Conservation (phyloP, 2,329 filamentous ascomycete genomes). For the Sporothrix mexicana region DNA sequence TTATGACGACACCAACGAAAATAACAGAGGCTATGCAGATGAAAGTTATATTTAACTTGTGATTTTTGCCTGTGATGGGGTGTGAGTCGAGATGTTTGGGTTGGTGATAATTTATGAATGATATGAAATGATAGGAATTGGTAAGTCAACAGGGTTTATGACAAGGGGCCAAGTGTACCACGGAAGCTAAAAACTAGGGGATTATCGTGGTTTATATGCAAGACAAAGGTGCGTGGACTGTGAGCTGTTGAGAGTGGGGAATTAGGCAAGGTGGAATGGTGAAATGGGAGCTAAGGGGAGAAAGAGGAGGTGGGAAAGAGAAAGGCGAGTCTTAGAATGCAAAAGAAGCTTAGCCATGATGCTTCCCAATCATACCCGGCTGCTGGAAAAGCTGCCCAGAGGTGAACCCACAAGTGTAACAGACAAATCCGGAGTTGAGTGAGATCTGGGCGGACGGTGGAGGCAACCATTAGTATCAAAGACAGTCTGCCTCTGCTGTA, state of each 20-base stretch:
- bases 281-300: too few species aligned
- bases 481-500: background rate
- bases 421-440: background rate
- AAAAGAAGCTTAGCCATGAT: conserved; percentile 15
- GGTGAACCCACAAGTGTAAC: background rate
- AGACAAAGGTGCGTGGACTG: background rate
- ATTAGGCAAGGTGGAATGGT: background rate
- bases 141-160: background rate
- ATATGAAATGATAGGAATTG: background rate
- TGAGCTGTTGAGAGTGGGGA: too few species aligned
- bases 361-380: conserved; percentile 5
- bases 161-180: conserved; percentile 7
- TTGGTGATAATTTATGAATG: background rate
- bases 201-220: conserved; percentile 23
- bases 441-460: background rate
- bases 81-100: background rate
- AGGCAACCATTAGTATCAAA: background rate
- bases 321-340: background rate
- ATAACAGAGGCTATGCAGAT: background rate
- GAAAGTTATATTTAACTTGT: background rate
- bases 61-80: background rate
- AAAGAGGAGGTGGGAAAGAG: background rate
- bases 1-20: background rate
- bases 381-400: background rate
- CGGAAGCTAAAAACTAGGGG: conserved; percentile 14